These are phyloP conservation scores for Canariomyces notabilis DNA, from an alignment of 2,329 filamentous ascomycete genomes.

Conservation along the genomic window DNA sequence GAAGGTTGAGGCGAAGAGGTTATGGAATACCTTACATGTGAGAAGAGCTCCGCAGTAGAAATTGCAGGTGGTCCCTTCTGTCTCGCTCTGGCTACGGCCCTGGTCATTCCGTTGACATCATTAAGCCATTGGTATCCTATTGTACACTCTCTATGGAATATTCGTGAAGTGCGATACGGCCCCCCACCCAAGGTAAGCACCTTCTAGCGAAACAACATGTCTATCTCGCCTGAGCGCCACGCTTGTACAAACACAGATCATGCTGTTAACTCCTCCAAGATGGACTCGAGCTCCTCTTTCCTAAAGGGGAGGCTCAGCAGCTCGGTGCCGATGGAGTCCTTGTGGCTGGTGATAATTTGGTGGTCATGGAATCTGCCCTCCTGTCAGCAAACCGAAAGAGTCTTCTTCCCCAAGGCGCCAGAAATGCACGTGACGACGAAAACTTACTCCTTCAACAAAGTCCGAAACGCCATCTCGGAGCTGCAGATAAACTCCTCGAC, in stretches of 20 bases:
- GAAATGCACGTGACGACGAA: neutral
- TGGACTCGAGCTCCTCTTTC: conserved; percentile 81
- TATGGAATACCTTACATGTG: too few relatives aligned
- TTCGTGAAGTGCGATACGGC: too few relatives aligned
- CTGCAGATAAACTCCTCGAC: conserved; percentile 96
- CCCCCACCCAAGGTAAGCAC: neutral
- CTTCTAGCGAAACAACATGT: neutral
- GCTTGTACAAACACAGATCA: conserved; percentile 27
- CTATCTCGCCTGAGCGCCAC: too few relatives aligned
- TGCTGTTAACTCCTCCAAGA: conserved; percentile 68
- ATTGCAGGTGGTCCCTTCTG: too few relatives aligned
- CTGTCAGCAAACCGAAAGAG: conserved; percentile 25
- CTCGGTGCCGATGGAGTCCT: conserved; percentile 81
- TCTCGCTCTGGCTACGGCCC: too few relatives aligned
- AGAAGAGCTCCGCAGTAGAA: too few relatives aligned
- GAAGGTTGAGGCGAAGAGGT: too few relatives aligned
- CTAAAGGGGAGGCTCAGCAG: conserved; percentile 79
- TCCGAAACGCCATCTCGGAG: conserved; percentile 92
- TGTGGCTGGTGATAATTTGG: conserved; percentile 88
- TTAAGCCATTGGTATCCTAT: too few relatives aligned
- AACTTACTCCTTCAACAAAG: conserved; percentile 80
- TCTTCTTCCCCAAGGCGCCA: neutral
- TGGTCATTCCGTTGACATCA: too few relatives aligned
- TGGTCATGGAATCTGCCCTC: conserved; percentile 78
- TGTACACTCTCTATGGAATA: too few relatives aligned